These are phyloP conservation scores for Chrysochromulina parva DNA, from an alignment of 78 protist genomes.

Conservation along the genomic window DNA sequence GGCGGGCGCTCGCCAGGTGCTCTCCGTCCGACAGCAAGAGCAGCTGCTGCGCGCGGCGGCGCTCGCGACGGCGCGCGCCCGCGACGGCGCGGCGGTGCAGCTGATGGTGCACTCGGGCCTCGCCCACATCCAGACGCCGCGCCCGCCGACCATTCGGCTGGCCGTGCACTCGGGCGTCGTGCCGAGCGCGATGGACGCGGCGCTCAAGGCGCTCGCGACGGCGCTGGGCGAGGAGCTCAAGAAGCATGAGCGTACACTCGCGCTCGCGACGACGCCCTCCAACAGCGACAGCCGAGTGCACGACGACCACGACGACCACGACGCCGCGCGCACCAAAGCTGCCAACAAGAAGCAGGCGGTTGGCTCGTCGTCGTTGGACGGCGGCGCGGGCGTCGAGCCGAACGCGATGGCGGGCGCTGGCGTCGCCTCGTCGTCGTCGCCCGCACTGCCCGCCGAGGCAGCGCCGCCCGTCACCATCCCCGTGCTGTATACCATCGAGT, in stretches of 20 bases:
- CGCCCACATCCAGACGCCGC: slow-evolving; percentile 8
- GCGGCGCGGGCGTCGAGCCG: no score
- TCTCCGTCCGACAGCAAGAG: not conserved
- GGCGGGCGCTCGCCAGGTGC: not conserved
- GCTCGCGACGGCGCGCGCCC: no score
- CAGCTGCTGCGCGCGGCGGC: not conserved
- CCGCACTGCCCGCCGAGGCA: no score
- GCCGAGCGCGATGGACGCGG: not conserved
- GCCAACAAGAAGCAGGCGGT: no score
- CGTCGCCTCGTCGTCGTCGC: no score
- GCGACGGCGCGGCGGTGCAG: not conserved
- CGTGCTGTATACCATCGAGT: not conserved
- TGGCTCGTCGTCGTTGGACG: no score
- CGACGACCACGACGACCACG: no score
- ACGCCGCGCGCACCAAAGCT: no score
- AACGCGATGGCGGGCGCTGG: no score
- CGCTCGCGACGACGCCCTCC: no score
- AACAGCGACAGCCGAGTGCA: no score
- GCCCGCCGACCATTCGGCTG: not conserved
- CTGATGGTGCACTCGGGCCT: not conserved
- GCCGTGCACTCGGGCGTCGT: not conserved
- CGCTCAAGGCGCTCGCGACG: not conserved
- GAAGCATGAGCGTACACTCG: no score
- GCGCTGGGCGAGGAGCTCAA: not conserved
- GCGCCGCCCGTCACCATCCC: not conserved